phyloP scores from a whole-genome alignment of 176 grass and related monocot species.

The Rhynchospora pubera region DNA sequence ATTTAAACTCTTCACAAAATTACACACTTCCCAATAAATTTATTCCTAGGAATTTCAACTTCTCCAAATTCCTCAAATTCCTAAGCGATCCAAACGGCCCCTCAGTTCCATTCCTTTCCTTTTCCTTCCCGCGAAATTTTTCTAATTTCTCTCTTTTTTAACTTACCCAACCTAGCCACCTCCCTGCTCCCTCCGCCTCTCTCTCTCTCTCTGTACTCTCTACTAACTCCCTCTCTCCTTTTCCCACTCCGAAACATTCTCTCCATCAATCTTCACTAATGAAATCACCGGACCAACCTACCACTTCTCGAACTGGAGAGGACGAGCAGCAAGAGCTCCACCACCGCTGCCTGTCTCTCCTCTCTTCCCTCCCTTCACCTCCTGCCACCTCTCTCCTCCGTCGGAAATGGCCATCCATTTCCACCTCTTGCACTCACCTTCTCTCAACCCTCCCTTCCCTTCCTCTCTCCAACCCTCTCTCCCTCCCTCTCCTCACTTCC shows the following conservation, averaged over 20 bases:
- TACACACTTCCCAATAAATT: too few relatives aligned
- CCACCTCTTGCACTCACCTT: slow-evolving; percentile 29
- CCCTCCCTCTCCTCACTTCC: slow-evolving; percentile 24
- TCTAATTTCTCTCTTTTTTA: neutral
- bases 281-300: slow-evolving; percentile 7
- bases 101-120: neutral
- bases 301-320: neutral
- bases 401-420: slow-evolving; percentile 44
- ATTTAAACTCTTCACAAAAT: too few relatives aligned
- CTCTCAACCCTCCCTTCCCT: slow-evolving; percentile 33
- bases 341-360: slow-evolving; percentile 34
- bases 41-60: too few relatives aligned
- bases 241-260: neutral
- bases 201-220: neutral
- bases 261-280: neutral
- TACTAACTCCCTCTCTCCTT: neutral
- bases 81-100: too few relatives aligned
- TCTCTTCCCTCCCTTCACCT: slow-evolving; percentile 29
- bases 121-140: slow-evolving; percentile 22
- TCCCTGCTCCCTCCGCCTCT: neutral
- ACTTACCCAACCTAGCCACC: neutral
- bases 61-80: too few relatives aligned
- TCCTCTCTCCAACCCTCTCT: slow-evolving; percentile 21
- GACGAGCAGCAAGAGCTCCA: slow-evolving; percentile 14
- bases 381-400: slow-evolving; percentile 31